Evolutionary conservation across 805 yeast species (phyloP).

Genomic region (Saccharomycopsis sp.): DNA sequence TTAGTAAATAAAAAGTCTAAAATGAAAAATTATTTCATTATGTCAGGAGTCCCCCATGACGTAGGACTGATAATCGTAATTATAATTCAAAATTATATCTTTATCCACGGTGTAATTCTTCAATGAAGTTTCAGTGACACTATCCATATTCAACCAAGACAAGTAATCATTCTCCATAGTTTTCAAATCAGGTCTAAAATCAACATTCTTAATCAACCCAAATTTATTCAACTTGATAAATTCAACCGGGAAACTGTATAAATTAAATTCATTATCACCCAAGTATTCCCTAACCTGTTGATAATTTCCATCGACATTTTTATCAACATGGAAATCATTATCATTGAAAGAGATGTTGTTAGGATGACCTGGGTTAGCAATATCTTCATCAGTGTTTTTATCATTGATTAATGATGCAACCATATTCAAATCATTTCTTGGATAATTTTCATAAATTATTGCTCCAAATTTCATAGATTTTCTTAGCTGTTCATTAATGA

Average conservation of each 20-base stretch:
- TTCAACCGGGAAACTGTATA: constrained; percentile 10
- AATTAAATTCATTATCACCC: background rate
- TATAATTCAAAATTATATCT: background rate
- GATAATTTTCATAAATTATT: constrained; percentile 12
- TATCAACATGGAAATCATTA: background rate
- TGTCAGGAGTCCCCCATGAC: background rate
- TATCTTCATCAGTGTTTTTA: background rate
- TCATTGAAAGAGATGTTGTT: constrained; percentile 8
- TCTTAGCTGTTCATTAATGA: constrained; percentile 8
- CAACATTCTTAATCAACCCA: constrained; percentile 14
- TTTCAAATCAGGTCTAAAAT: constrained; percentile 12
- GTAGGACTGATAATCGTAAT: background rate
- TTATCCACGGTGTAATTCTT: constrained; percentile 2
- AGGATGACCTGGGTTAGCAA: constrained; percentile 5
- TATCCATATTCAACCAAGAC: background rate
- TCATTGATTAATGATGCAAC: background rate
- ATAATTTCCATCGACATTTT: constrained; percentile 9
- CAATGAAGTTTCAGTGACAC: background rate
- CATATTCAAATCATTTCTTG: constrained; percentile 6
- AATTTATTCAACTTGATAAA: constrained; percentile 6
- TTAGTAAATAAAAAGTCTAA: too few relatives aligned
- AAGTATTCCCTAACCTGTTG: background rate
- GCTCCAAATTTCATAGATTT: background rate
- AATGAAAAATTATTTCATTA: too few relatives aligned
- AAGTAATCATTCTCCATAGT: constrained; percentile 2